Evolutionary conservation across 2,329 filamentous ascomycete species (phyloP).

Genomic region (Ceratocystis diversiconidia): DNA sequence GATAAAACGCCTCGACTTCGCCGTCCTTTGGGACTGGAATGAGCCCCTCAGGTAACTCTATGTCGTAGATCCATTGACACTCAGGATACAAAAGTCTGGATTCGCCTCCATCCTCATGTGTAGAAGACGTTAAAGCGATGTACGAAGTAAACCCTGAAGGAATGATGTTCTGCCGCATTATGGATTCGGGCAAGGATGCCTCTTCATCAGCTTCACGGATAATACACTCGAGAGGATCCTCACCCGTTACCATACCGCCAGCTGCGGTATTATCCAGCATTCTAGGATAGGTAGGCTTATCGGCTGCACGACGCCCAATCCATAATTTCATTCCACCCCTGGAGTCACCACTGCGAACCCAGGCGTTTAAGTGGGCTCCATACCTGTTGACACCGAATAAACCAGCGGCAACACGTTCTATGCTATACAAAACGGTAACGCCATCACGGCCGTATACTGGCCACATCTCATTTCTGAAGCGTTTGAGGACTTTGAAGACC

Average conservation of each 20-base stretch:
- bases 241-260: constrained; percentile 60
- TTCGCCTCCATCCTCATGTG: constrained; percentile 23
- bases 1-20: constrained; percentile 74
- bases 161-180: constrained; percentile 48
- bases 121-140: constrained; percentile 56
- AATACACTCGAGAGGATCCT: constrained; percentile 66
- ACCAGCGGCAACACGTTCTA: constrained; percentile 61
- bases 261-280: constrained; percentile 95
- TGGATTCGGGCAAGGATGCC: constrained; percentile 57
- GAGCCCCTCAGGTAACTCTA: constrained; percentile 57
- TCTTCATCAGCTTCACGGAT: constrained; percentile 83
- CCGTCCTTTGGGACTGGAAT: constrained; percentile 66
- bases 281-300: constrained; percentile 77
- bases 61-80: constrained; percentile 79
- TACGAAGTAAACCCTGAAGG: constrained; percentile 65
- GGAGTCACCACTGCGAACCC: constrained; percentile 31
- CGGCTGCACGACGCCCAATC: constrained; percentile 61
- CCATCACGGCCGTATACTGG: constrained; percentile 56
- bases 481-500: constrained; percentile 58
- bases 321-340: constrained; percentile 58
- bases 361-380: constrained; percentile 70
- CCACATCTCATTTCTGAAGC: constrained; percentile 72
- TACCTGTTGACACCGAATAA: constrained; percentile 66
- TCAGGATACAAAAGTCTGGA: constrained; percentile 75
- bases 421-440: constrained; percentile 48